Conservation (phyloP, 2,329 filamentous ascomycete genomes). For the Aspergillus ochraceus region DNA sequence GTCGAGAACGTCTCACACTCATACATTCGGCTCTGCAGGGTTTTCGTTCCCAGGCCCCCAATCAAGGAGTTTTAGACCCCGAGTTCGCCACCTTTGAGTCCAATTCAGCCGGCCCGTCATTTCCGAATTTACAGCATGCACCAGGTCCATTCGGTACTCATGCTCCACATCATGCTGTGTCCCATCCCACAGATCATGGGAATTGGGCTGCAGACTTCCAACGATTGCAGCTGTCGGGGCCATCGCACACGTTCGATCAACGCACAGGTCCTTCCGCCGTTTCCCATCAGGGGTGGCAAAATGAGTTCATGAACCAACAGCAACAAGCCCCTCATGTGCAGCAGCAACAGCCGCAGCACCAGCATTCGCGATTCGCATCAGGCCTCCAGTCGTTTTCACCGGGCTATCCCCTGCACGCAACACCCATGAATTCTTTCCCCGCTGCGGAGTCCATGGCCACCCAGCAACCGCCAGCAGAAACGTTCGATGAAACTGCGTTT, state of each 20-base stretch:
- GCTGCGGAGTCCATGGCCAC: constrained; percentile 20
- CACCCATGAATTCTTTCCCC: constrained; percentile 22
- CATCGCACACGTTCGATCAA: constrained; percentile 47
- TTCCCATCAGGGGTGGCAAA: constrained; percentile 55
- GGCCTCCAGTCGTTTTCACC: constrained; percentile 33
- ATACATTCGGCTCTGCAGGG: constrained; percentile 46
- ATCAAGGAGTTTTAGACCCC: constrained; percentile 58
- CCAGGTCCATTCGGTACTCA: constrained; percentile 26
- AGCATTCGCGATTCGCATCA: constrained; percentile 18
- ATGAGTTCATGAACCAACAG: constrained; percentile 56
- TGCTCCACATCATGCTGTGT: constrained; percentile 23
- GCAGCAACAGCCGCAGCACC: constrained; percentile 25
- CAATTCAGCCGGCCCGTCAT: constrained; percentile 29
- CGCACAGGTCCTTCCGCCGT: constrained; percentile 43
- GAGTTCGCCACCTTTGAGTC: constrained; percentile 70
- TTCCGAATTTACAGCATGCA: constrained; percentile 41
- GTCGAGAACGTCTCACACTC: background rate
- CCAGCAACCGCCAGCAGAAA: constrained; percentile 26
- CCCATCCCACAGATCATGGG: constrained; percentile 22
- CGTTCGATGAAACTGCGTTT: constrained; percentile 48
- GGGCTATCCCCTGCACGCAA: constrained; percentile 24
- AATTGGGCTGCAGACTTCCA: constrained; percentile 51
- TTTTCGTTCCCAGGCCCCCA: constrained; percentile 61
- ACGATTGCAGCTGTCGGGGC: constrained; percentile 41
- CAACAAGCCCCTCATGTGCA: constrained; percentile 21